Evolutionary conservation across 2,329 filamentous ascomycete species (phyloP).

Genomic region (Fusarium vanettenii): DNA sequence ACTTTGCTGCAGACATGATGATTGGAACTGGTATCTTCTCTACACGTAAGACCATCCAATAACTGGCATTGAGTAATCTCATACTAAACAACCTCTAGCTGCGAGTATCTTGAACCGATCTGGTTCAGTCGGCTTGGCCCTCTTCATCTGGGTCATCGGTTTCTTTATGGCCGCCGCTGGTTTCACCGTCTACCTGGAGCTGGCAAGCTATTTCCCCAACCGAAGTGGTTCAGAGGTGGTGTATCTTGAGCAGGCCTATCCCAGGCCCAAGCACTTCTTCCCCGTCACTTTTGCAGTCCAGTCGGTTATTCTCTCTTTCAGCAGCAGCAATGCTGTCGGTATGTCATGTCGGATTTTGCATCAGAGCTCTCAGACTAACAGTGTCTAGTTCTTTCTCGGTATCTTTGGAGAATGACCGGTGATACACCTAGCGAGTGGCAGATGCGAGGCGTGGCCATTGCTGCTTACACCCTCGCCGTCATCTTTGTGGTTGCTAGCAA

Average conservation of each 20-base stretch:
- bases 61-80: no score
- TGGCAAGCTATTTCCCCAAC: slow-evolving; percentile 73
- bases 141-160: slow-evolving; percentile 75
- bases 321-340: slow-evolving; percentile 71
- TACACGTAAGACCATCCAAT: slow-evolving; percentile 59
- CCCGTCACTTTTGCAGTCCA: slow-evolving; percentile 74
- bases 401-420: slow-evolving; percentile 69
- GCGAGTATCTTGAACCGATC: slow-evolving; percentile 65
- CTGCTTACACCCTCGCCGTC: slow-evolving; percentile 69
- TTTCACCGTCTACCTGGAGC: slow-evolving; percentile 71
- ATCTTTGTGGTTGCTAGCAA: slow-evolving; percentile 67
- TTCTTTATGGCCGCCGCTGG: slow-evolving; percentile 67
- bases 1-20: slow-evolving; percentile 59
- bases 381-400: slow-evolving; percentile 66
- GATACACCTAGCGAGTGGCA: slow-evolving; percentile 67
- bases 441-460: slow-evolving; percentile 73
- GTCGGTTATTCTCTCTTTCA: slow-evolving; percentile 72
- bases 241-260: slow-evolving; percentile 76
- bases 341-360: slow-evolving; percentile 35
- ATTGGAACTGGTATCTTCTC: slow-evolving; percentile 73
- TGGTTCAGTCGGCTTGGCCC: slow-evolving; percentile 70
- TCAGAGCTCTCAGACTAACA: slow-evolving; percentile 45
- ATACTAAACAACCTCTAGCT: not conserved
- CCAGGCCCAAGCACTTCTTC: slow-evolving; percentile 72
- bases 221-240: slow-evolving; percentile 75